Conservation (phyloP, 2,329 filamentous ascomycete species). For the Iodosphaeria phyllophila region DNA sequence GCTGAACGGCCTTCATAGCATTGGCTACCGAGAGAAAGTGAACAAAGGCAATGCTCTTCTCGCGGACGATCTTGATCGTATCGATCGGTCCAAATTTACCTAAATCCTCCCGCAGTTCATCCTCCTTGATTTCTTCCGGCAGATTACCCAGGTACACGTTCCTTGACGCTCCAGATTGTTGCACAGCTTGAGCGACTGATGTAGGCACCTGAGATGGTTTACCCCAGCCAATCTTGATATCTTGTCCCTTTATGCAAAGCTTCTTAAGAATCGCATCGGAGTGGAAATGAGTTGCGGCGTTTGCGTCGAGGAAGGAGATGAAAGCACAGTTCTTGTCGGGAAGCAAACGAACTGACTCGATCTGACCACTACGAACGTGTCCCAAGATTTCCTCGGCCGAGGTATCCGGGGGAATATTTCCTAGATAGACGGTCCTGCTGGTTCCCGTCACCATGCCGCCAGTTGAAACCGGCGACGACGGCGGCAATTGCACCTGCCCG, state of each 20-base stretch:
- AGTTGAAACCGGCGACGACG: constrained; percentile 59
- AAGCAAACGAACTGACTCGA: constrained; percentile 92
- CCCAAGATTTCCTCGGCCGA: constrained; percentile 90
- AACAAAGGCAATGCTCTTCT: constrained; percentile 96
- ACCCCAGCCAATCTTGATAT: constrained; percentile 99
- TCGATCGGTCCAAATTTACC: constrained; percentile 95
- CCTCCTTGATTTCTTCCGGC: constrained; percentile 74
- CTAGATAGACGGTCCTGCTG: constrained; percentile 90
- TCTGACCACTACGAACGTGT: constrained; percentile 92
- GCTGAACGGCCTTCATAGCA: constrained; percentile 92
- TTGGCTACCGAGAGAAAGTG: constrained; percentile 93
- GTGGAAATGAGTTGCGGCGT: constrained; percentile 96
- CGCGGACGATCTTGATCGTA: constrained; percentile 90
- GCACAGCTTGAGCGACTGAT: constrained; percentile 89
- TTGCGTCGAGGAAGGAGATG: constrained; percentile 95
- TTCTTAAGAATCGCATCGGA: constrained; percentile 99
- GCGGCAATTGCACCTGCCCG: constrained; percentile 38
- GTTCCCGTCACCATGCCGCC: constrained; percentile 69
- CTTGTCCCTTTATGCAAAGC: constrained; percentile 92
- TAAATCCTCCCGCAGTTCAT: constrained; percentile 83
- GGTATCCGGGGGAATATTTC: constrained; percentile 97
- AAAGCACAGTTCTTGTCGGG: constrained; percentile 99
- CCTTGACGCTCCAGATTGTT: constrained; percentile 89
- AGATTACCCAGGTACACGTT: constrained; percentile 96
- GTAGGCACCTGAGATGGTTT: constrained; percentile 97